These are phyloP conservation scores for Isabelozyma gotoi DNA, from an alignment of 805 yeast species.

Conservation along the genomic window DNA sequence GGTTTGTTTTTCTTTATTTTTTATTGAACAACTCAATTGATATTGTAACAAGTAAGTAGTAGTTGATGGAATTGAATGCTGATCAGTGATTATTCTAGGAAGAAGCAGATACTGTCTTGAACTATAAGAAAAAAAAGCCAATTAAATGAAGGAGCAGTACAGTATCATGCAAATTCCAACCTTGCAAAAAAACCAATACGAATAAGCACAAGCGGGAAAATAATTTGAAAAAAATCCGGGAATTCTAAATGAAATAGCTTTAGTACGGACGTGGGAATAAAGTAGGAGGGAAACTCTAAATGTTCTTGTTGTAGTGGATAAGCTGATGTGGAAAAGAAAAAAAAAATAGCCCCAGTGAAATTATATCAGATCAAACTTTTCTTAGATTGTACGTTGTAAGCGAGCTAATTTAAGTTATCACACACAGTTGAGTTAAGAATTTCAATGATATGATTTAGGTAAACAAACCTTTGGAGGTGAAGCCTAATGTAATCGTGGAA, in stretches of 20 bases:
- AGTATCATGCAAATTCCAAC: neutral
- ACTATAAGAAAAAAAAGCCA: too few species aligned
- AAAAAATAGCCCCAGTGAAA: neutral
- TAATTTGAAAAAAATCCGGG: neutral
- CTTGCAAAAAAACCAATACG: neutral
- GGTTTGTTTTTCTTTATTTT: too few species aligned
- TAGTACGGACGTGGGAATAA: too few species aligned
- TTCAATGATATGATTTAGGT: neutral
- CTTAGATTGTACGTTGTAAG: neutral
- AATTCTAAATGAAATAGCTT: too few species aligned
- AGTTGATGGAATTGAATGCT: too few species aligned
- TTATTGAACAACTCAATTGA: too few species aligned
- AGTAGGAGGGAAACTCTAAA: too few species aligned
- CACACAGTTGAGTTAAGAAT: neutral
- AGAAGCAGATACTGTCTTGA: neutral
- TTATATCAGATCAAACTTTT: neutral
- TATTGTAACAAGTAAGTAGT: too few species aligned
- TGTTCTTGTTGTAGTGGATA: neutral
- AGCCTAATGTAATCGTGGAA: neutral
- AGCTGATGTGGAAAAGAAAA: neutral
- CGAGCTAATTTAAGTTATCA: neutral
- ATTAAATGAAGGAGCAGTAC: neutral
- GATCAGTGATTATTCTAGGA: too few species aligned
- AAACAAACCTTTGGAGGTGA: neutral
- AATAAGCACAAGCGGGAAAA: neutral